A percentile compares a stretch with the other conserved stretches of the same genome.
These are phyloP conservation scores for Citrullus amarus DNA, from an alignment of 306 rosid species.

Conservation along the genomic window DNA sequence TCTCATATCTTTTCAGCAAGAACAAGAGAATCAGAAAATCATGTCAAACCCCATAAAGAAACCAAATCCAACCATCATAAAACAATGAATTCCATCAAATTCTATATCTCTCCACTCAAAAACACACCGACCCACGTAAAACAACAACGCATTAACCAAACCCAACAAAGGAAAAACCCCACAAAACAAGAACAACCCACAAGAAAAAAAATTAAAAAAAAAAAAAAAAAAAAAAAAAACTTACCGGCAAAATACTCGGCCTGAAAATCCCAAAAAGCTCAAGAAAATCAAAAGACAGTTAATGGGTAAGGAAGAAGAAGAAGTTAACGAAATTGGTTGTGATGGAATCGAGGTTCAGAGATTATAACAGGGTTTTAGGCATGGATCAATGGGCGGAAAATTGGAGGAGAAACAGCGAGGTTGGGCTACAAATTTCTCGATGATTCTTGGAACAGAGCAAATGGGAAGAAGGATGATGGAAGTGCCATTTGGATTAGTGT, in stretches of 20 bases:
- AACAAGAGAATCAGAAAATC: neutral
- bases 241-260: constrained; percentile 27
- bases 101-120: neutral
- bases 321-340: neutral
- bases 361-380: neutral
- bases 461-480: neutral
- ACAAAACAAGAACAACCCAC: neutral
- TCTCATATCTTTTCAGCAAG: neutral
- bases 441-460: constrained; percentile 13
- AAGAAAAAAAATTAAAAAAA: neutral
- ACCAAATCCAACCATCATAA: neutral
- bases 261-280: neutral
- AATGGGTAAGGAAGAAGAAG: neutral
- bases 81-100: neutral
- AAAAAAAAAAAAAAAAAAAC: neutral
- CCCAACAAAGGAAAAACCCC: neutral
- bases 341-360: neutral
- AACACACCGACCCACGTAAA: neutral
- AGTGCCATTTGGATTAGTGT: neutral
- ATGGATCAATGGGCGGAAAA: neutral
- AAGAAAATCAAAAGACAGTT: neutral
- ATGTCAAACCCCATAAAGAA: neutral
- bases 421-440: neutral
- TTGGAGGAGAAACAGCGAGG: neutral
- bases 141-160: neutral